Conservation (phyloP, 2,329 filamentous ascomycete genomes). For the Cladophialophora yegresii region DNA sequence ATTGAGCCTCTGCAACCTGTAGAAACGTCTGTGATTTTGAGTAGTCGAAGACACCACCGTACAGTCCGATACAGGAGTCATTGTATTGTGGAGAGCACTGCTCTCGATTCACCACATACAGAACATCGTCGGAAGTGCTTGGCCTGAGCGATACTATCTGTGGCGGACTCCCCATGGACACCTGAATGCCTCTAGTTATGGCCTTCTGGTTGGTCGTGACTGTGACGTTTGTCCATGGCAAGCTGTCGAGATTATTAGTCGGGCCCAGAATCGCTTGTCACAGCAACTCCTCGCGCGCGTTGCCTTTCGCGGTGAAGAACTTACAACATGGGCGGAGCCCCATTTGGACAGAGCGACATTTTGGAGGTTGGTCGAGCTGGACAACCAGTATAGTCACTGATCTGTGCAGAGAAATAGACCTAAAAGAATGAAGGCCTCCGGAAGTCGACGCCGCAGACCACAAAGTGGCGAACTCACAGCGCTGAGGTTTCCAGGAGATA, state of each 20-base stretch:
- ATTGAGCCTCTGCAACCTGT: constrained; percentile 28
- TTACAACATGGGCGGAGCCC: constrained; percentile 29
- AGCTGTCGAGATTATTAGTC: not conserved
- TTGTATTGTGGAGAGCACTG: constrained; percentile 33
- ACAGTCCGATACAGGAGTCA: constrained; percentile 26
- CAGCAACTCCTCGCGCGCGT: not conserved
- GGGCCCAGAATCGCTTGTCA: not conserved
- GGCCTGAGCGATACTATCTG: constrained; percentile 34
- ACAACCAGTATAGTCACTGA: constrained; percentile 11
- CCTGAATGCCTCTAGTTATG: constrained; percentile 29
- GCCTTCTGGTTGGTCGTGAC: constrained; percentile 32
- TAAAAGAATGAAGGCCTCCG: constrained; percentile 1
- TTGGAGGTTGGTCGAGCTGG: constrained; percentile 3
- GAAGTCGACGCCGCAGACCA: not conserved
- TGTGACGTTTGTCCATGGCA: constrained; percentile 31
- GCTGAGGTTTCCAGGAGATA: constrained; percentile 2
- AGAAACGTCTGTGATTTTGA: constrained; percentile 23
- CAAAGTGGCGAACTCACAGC: constrained; percentile 3
- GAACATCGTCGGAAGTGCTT: constrained; percentile 27
- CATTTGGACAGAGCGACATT: constrained; percentile 33
- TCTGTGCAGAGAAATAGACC: constrained; percentile 1
- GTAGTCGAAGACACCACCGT: constrained; percentile 34
- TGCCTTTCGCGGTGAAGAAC: not conserved
- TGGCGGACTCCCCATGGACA: constrained; percentile 32
- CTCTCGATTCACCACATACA: constrained; percentile 33